These are phyloP conservation scores for Monosporozyma servazzii DNA, from an alignment of 805 yeast species.

Conservation along the genomic window DNA sequence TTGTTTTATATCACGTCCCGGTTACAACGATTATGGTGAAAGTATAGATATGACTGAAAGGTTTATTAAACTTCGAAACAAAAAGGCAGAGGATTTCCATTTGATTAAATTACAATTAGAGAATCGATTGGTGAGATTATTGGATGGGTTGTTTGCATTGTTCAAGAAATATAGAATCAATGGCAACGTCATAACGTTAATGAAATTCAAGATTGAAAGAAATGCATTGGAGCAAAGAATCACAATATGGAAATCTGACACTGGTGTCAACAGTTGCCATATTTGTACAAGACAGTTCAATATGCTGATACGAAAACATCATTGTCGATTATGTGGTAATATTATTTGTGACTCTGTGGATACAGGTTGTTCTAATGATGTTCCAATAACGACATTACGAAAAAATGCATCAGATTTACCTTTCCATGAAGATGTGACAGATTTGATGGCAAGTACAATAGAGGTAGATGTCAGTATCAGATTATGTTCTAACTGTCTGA, in stretches of 20 bases:
- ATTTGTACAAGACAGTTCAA: constrained; percentile 54
- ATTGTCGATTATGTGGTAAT: constrained; percentile 81
- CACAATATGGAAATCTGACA: constrained; percentile 60
- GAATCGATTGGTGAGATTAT: constrained; percentile 45
- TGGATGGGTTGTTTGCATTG: constrained; percentile 23
- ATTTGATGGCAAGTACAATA: constrained; percentile 7
- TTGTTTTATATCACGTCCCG: constrained; percentile 52
- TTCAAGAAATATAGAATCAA: constrained; percentile 16
- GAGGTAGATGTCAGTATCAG: constrained; percentile 35
- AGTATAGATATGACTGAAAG: constrained; percentile 36
- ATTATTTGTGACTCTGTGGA: constrained; percentile 64
- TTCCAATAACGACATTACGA: constrained; percentile 37
- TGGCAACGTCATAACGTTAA: constrained; percentile 16
- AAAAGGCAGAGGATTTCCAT: constrained; percentile 39
- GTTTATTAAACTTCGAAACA: constrained; percentile 37
- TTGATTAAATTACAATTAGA: constrained; percentile 51
- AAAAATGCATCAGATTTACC: constrained; percentile 22
- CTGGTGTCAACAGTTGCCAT: constrained; percentile 42
- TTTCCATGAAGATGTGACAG: constrained; percentile 10
- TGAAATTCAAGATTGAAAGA: constrained; percentile 25
- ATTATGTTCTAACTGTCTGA: constrained; percentile 63
- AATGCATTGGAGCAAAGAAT: constrained; percentile 38
- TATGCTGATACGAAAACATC: constrained; percentile 65
- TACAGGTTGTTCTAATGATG: constrained; percentile 64
- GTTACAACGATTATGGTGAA: constrained; percentile 40